Conservation (phyloP, 139 green algal species). For the Bryopsis sp. region DNA sequence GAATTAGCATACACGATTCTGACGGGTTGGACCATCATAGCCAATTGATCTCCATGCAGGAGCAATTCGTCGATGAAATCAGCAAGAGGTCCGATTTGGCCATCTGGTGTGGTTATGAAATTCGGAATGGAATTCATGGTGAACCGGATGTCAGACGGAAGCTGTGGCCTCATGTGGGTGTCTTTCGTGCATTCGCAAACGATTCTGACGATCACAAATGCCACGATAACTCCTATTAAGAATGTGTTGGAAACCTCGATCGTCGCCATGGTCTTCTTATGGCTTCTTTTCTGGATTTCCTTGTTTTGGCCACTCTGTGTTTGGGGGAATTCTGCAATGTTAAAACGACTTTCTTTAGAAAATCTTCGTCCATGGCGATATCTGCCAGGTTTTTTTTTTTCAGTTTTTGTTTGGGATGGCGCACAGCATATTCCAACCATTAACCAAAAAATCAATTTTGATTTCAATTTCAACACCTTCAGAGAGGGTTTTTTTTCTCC, state of each 20-base stretch:
- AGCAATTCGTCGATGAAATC: conserved; percentile 7
- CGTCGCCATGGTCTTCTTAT: too few species aligned
- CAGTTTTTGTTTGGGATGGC: too few species aligned
- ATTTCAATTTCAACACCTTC: too few species aligned
- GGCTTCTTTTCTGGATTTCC: too few species aligned
- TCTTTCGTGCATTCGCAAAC: neutral
- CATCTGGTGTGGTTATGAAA: neutral
- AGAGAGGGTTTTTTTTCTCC: too few species aligned
- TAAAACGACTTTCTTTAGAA: too few species aligned
- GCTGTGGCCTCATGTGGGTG: neutral
- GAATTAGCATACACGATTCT: conserved; percentile 1
- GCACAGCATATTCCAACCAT: too few species aligned
- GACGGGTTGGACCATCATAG: conserved; percentile 1
- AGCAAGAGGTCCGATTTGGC: neutral
- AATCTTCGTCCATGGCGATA: too few species aligned
- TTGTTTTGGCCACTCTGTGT: too few species aligned
- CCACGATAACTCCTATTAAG: neutral
- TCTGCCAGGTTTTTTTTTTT: too few species aligned
- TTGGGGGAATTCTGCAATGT: too few species aligned
- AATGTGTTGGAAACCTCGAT: conserved; percentile 7
- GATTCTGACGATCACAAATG: neutral
- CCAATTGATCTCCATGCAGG: conserved; percentile 2
- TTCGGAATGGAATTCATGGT: neutral
- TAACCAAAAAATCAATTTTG: too few species aligned
- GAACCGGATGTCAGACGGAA: conserved; percentile 14